A percentile compares a stretch with the other conserved stretches of the same genome.
Evolutionary conservation across 2,329 filamentous ascomycete species (phyloP).

Genomic region (Orbilia oligospora): DNA sequence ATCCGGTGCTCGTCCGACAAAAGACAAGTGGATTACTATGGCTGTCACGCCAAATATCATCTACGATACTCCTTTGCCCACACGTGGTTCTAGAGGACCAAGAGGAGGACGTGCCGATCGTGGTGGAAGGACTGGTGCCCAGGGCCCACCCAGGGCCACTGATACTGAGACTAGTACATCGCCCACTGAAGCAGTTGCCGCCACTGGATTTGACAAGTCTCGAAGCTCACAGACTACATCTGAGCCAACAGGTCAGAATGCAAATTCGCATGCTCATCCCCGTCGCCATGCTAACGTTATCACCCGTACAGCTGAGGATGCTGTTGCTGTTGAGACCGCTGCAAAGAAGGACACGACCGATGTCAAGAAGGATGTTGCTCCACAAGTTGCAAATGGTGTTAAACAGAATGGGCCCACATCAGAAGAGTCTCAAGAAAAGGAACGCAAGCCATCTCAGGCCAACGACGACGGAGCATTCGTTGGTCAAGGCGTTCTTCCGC

Average conservation of each 20-base stretch:
- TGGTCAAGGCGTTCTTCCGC: slow-evolving; percentile 59
- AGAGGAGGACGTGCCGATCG: slow-evolving; percentile 73
- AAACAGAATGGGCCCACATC: slow-evolving; percentile 26
- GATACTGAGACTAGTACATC: slow-evolving; percentile 64
- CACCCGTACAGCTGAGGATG: slow-evolving; percentile 24
- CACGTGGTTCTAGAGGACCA: slow-evolving; percentile 67
- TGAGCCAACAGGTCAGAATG: slow-evolving; percentile 49
- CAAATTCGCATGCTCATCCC: slow-evolving; percentile 24
- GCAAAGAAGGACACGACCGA: slow-evolving; percentile 43
- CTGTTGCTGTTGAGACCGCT: slow-evolving; percentile 20
- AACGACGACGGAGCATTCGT: slow-evolving; percentile 59
- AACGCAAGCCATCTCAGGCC: slow-evolving; percentile 46
- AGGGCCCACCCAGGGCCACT: slow-evolving; percentile 66
- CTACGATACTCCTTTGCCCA: slow-evolving; percentile 86
- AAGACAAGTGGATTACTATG: slow-evolving; percentile 88
- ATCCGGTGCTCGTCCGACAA: slow-evolving; percentile 73
- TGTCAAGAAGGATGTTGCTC: slow-evolving; percentile 16
- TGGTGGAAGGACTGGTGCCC: slow-evolving; percentile 70
- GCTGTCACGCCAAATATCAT: slow-evolving; percentile 86
- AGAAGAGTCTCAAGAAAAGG: slow-evolving; percentile 41
- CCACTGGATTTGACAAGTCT: slow-evolving; percentile 40
- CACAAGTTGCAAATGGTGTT: slow-evolving; percentile 29
- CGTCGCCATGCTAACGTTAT: slow-evolving; percentile 42
- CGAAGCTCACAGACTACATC: slow-evolving; percentile 42
- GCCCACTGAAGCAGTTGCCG: slow-evolving; percentile 28